These are phyloP conservation scores for Pseudisothecium myosuroides DNA, from an alignment of 225 moss, liverwort and hornwort species.

Conservation along the genomic window DNA sequence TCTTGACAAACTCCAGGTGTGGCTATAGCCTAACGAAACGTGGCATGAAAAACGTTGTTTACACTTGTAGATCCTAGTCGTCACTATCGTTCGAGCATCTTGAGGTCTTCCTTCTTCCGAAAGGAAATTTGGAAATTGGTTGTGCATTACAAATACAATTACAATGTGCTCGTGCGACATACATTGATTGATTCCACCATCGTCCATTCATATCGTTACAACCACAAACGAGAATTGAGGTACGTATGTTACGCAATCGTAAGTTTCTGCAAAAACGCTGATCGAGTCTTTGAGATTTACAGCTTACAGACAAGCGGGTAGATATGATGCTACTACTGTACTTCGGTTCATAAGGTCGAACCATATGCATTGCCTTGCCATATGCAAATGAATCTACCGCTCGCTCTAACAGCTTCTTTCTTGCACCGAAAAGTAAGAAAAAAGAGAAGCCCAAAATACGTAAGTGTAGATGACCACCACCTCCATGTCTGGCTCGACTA, in stretches of 20 bases:
- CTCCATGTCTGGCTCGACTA: constrained; percentile 10
- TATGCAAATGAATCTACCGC: not conserved
- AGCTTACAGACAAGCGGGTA: not conserved
- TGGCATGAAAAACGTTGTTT: not conserved
- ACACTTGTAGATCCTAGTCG: not conserved
- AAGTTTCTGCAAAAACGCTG: not conserved
- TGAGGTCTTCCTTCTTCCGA: not conserved
- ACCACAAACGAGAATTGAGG: not conserved
- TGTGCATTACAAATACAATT: not conserved
- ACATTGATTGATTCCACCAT: not conserved
- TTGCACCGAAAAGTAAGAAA: not conserved
- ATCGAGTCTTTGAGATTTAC: not conserved
- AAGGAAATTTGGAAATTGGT: not conserved
- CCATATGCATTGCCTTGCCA: not conserved
- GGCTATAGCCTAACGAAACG: not conserved
- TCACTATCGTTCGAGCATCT: not conserved
- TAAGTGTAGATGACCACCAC: not conserved
- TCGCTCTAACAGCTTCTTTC: not conserved
- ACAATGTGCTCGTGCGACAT: not conserved
- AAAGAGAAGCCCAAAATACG: not conserved
- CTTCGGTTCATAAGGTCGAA: not conserved
- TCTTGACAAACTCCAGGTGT: not conserved
- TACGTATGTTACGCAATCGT: not conserved
- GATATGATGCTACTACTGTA: not conserved
- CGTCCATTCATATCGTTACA: not conserved